Evolutionary conservation across 345 rosid species (phyloP).

Genomic region (Aquilaria yunnanensis): DNA sequence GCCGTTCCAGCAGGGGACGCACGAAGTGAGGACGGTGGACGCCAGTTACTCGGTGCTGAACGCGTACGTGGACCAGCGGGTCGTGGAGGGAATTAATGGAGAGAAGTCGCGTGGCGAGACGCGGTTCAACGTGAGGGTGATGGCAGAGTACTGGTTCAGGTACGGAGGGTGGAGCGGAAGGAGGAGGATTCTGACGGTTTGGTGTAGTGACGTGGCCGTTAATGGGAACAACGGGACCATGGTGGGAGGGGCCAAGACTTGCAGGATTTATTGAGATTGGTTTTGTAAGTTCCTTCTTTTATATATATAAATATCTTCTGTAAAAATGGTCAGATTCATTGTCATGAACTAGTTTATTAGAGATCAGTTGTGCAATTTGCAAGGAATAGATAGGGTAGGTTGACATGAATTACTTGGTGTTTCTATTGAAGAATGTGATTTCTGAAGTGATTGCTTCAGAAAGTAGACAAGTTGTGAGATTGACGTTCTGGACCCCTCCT

Average conservation of each 20-base stretch:
- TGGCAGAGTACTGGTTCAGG: conserved; percentile 35
- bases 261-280: conserved; percentile 9
- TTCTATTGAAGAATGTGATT: too few species aligned
- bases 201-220: conserved; percentile 37
- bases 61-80: conserved; percentile 30
- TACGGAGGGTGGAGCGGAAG: conserved; percentile 49
- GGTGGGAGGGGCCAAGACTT: conserved; percentile 24
- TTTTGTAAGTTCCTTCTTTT: not conserved
- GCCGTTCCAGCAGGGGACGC: conserved; percentile 54
- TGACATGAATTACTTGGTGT: too few species aligned
- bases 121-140: conserved; percentile 36
- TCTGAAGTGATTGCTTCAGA: too few species aligned
- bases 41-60: conserved; percentile 23
- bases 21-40: conserved; percentile 32
- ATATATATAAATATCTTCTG: too few species aligned
- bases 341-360: too few species aligned
- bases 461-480: too few species aligned
- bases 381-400: too few species aligned
- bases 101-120: conserved; percentile 38
- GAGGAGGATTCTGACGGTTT: conserved; percentile 34
- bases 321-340: too few species aligned
- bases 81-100: conserved; percentile 25
- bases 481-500: too few species aligned
- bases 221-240: conserved; percentile 49
- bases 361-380: too few species aligned